These are phyloP conservation scores for Pinus taeda DNA, from an alignment of 75 land plant genomes.

Conservation along the genomic window DNA sequence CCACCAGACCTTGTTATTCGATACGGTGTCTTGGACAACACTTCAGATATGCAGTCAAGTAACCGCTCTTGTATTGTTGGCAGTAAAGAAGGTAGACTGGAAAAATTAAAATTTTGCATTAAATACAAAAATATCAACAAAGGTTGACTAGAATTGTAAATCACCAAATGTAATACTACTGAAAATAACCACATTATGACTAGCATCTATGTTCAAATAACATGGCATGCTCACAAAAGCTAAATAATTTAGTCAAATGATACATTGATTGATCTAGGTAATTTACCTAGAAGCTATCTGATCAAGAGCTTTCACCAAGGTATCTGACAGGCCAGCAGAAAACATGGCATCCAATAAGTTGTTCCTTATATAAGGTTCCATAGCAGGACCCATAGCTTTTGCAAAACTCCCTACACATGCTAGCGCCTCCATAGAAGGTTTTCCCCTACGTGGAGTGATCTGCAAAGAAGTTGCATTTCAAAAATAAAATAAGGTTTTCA, in stretches of 20 bases:
- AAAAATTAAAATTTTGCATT: conserved; percentile 8
- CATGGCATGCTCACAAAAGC: neutral
- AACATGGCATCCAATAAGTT: conserved; percentile 84
- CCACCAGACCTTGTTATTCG: conserved; percentile 37
- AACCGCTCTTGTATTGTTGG: conserved; percentile 85
- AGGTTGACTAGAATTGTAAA: neutral
- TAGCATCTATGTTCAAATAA: neutral
- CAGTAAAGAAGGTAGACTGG: conserved; percentile 81
- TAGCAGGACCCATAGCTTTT: conserved; percentile 84
- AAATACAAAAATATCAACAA: neutral
- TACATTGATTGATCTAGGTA: neutral
- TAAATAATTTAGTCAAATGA: neutral
- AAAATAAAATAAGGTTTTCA: neutral
- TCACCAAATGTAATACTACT: neutral
- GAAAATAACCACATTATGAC: neutral
- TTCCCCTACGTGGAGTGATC: conserved; percentile 92
- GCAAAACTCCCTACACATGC: conserved; percentile 94
- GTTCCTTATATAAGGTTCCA: conserved; percentile 82
- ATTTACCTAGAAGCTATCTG: conserved; percentile 76
- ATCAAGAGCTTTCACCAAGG: conserved; percentile 75
- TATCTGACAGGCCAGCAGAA: conserved; percentile 64
- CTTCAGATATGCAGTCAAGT: conserved; percentile 81
- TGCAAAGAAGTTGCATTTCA: conserved; percentile 16
- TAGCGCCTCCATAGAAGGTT: conserved; percentile 85
- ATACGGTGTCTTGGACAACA: conserved; percentile 64